Base-by-base conservation (phyloP, 2,329 filamentous ascomycete species). In the Penicillium digitatum region DNA sequence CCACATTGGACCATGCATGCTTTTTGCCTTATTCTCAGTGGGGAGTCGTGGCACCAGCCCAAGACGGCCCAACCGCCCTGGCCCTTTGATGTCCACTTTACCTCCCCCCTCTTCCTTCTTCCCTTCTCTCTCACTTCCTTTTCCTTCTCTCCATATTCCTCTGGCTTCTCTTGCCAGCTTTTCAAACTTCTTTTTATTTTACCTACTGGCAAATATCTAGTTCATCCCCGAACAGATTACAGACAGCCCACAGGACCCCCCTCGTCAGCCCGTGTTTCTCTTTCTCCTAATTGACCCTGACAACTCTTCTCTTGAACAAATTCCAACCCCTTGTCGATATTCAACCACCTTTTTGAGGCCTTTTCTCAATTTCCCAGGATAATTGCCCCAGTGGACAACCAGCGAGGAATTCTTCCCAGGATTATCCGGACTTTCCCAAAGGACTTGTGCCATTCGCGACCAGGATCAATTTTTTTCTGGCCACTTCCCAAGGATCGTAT, bases 31-130 rank as follows among this genome's bases (percentile, higher is more conserved):
- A 57, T 64, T 62, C 58, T 52, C 44, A 51, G 68, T 68, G 66
- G 71, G 69, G 68, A 65, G 69, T 74, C 72, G 73, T 75, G 72
- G 73, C 73, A 73, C 73, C 73, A 71, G 69, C 70, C 69, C 67
- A 71, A 72, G 55, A 66, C 68, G 64, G 71, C 71, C 71, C 71
- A 72, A 72, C 68, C 66, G 59, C 66, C 65, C 62, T 61, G 34
- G 34, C 52, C 58, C 43, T 45, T 57, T 48, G 39, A 38, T 55
- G 55, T 49, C 62, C 67, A 68, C 69, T 69, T 68, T 67, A 66
- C 66, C 68, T 66, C 63, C 68, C 67, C 56, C 63, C 61, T 62
- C 59, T 60, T 62, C 50, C 52, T 54, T 52, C 44, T 40, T 43
- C 34, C 43, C 40, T 29, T 51, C 35, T 53, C 56, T 56, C 42